These are phyloP conservation scores for Penicillium robsamsonii DNA, from an alignment of 495 filamentous ascomycete species.

Conservation along the genomic window DNA sequence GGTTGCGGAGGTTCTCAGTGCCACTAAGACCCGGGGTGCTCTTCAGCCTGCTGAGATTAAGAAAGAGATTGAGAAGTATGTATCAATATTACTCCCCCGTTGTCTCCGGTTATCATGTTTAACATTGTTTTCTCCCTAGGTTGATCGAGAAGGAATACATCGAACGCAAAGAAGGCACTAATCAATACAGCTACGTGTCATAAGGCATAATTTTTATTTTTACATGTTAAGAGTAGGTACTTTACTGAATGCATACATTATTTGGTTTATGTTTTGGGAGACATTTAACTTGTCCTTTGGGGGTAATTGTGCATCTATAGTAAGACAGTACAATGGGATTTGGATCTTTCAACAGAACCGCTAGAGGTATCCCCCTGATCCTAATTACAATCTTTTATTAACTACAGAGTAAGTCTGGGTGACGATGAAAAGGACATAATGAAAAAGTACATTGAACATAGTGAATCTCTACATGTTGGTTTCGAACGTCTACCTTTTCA, in stretches of 20 bases:
- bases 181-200: conserved; percentile 75
- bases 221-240: neutral
- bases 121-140: conserved; percentile 38
- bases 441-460: too few relatives aligned
- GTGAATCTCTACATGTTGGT: too few relatives aligned
- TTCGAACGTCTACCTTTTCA: too few relatives aligned
- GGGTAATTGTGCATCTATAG: too few relatives aligned
- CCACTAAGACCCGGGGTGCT: conserved; percentile 78
- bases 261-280: neutral
- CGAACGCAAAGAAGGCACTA: conserved; percentile 73
- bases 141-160: conserved; percentile 96
- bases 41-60: conserved; percentile 87
- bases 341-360: too few relatives aligned
- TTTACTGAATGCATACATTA: neutral
- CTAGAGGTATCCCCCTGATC: too few relatives aligned
- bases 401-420: too few relatives aligned
- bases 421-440: too few relatives aligned
- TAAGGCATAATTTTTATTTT: conserved; percentile 30
- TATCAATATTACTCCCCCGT: conserved; percentile 11
- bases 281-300: too few relatives aligned
- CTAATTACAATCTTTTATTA: too few relatives aligned
- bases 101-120: neutral
- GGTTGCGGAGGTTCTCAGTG: conserved; percentile 81
- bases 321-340: too few relatives aligned
- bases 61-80: conserved; percentile 91